A percentile compares a stretch with the other conserved stretches of the same genome.
Evolutionary conservation across 2,329 filamentous ascomycete species (phyloP).

Genomic region (Orbilia javanica): DNA sequence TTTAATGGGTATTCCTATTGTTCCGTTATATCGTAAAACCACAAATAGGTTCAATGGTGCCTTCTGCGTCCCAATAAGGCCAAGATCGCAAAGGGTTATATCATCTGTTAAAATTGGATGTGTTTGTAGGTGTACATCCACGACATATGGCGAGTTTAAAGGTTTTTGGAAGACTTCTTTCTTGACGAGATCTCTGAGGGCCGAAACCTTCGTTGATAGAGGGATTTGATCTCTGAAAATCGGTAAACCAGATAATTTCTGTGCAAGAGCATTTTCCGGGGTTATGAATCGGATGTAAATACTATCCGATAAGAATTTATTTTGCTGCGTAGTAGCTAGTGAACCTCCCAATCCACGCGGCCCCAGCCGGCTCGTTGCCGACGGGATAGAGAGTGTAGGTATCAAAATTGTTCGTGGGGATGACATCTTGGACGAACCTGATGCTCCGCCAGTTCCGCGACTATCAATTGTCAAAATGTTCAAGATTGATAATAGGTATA

Average conservation of each 20-base stretch:
- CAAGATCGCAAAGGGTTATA: slow-evolving; percentile 48
- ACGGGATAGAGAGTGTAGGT: slow-evolving; percentile 41
- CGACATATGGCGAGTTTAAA: slow-evolving; percentile 29
- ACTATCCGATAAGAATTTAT: slow-evolving; percentile 15
- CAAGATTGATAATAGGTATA: neutral
- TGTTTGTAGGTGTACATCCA: slow-evolving; percentile 42
- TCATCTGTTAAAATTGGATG: slow-evolving; percentile 46
- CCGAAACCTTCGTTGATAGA: slow-evolving; percentile 29
- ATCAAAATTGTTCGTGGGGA: slow-evolving; percentile 21
- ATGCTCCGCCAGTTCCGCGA: neutral
- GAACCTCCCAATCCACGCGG: slow-evolving; percentile 54
- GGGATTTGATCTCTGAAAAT: slow-evolving; percentile 35
- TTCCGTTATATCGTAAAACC: slow-evolving; percentile 54
- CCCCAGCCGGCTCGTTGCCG: slow-evolving; percentile 26
- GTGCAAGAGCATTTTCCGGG: slow-evolving; percentile 46
- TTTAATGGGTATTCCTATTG: slow-evolving; percentile 42
- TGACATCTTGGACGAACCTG: slow-evolving; percentile 32
- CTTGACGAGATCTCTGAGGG: slow-evolving; percentile 48
- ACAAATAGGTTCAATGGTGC: slow-evolving; percentile 47
- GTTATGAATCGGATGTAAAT: slow-evolving; percentile 56
- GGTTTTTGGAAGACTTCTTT: slow-evolving; percentile 31
- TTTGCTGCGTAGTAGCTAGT: slow-evolving; percentile 41
- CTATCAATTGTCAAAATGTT: neutral
- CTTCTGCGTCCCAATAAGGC: slow-evolving; percentile 43
- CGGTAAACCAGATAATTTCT: slow-evolving; percentile 40